Evolutionary conservation across 2,329 filamentous ascomycete genomes (phyloP).

Genomic region (Dactylonectria macrodidyma): DNA sequence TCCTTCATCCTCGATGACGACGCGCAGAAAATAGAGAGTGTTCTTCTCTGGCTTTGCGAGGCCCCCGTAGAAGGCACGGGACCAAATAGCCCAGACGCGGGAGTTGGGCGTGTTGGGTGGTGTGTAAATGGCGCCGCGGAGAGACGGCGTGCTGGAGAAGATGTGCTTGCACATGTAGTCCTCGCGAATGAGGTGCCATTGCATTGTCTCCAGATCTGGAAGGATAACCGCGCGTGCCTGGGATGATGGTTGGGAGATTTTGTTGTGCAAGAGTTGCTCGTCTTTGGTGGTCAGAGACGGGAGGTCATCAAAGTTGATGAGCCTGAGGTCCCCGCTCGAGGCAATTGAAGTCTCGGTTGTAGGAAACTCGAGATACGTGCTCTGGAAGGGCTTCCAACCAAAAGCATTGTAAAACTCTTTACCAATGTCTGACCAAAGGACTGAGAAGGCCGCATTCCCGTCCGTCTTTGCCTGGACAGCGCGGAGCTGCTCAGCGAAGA

Average conservation of each 20-base stretch:
- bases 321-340: slow-evolving; percentile 48
- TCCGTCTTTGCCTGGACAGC: slow-evolving; percentile 43
- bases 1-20: slow-evolving; percentile 73
- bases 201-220: slow-evolving; percentile 50
- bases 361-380: slow-evolving; percentile 78
- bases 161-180: slow-evolving; percentile 80
- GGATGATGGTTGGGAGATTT: slow-evolving; percentile 58
- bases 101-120: slow-evolving; percentile 60
- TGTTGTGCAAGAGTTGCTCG: slow-evolving; percentile 71
- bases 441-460: slow-evolving; percentile 73
- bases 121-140: slow-evolving; percentile 80
- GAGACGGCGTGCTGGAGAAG: slow-evolving; percentile 67
- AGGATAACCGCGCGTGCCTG: slow-evolving; percentile 53
- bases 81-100: slow-evolving; percentile 83
- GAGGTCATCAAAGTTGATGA: slow-evolving; percentile 74
- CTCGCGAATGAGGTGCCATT: slow-evolving; percentile 82
- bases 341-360: slow-evolving; percentile 48
- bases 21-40: slow-evolving; percentile 77
- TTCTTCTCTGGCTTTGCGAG: slow-evolving; percentile 71
- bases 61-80: slow-evolving; percentile 74
- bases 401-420: slow-evolving; percentile 83
- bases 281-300: slow-evolving; percentile 74
- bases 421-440: slow-evolving; percentile 90
- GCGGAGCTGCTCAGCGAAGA: slow-evolving; percentile 67
- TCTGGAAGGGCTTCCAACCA: slow-evolving; percentile 84